These are phyloP conservation scores for Sordariomycetes sp. DNA, from an alignment of 2,329 filamentous ascomycete species.

Conservation along the genomic window DNA sequence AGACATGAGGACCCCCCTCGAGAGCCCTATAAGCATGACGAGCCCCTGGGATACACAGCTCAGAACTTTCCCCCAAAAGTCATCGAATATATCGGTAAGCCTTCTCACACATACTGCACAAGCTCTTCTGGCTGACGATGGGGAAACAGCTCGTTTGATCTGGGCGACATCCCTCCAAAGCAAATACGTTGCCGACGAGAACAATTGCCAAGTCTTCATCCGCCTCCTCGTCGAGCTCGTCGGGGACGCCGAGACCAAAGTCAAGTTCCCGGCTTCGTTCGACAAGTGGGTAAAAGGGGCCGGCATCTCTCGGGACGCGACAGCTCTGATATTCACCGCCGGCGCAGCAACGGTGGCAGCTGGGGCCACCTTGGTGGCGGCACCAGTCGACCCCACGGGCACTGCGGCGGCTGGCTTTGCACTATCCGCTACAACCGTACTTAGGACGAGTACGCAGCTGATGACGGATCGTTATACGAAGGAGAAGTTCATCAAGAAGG, in stretches of 20 bases:
- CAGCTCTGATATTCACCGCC: background rate
- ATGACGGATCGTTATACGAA: background rate
- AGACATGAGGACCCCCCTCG: too few species aligned
- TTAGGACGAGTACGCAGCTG: background rate
- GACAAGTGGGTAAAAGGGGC: background rate
- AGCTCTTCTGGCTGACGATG: too few species aligned
- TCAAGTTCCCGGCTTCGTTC: background rate
- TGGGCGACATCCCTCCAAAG: background rate
- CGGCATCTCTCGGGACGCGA: background rate
- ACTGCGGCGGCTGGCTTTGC: background rate
- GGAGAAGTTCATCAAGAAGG: background rate
- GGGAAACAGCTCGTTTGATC: too few species aligned
- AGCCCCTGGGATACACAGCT: background rate
- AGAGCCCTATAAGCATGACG: too few species aligned
- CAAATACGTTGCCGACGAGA: background rate
- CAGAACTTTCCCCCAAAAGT: background rate
- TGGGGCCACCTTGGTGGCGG: background rate
- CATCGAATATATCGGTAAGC: background rate
- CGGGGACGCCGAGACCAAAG: background rate
- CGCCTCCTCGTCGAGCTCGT: conserved; percentile 1
- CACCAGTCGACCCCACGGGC: background rate
- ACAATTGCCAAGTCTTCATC: background rate
- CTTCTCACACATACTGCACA: too few species aligned
- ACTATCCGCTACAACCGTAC: background rate
- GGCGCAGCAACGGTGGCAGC: background rate